Evolutionary conservation across 805 yeast species (phyloP), one percentile per base, ranked within the genome.

Genomic region (Brettanomyces anomalus): DNA sequence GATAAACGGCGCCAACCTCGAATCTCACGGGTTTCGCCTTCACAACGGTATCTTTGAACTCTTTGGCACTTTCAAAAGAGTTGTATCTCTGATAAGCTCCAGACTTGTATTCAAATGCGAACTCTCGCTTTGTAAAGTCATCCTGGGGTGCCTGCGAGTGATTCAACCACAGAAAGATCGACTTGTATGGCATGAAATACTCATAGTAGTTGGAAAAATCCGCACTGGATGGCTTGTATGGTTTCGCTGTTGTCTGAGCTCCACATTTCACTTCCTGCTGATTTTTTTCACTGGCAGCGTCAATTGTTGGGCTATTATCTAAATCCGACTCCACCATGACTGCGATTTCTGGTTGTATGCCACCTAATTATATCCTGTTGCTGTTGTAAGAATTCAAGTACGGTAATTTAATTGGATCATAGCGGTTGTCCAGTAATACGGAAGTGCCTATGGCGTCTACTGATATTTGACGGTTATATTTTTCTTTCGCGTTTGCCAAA

Each of bases 51-150:
- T 72, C 66, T 55, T 84, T 85, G 64, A 93, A 86, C 38, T 85
- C 95, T 36, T 77, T 84, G 18, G 68, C 70, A 3, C 74, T 66
- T 1, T 65, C 63, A 52, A 73, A 93, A 1, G 96, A 84, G 55
- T 82, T 83, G 65, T 89, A 90, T 51, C 98, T 82, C 51, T 85
- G 83, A 58, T 90, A 93, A 1, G 88, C 93, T 14, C 94, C 97
- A 26, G 85, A 77, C 49, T 83, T 72, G 54, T 82, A 79, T 46
- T 90, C 96, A 68, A 83, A 87, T 2, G 98, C 97, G 58, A 93
- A 81, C 60, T 93, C 98, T 50, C 98, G 74, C 74, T 85, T 78
- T 16, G 86, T 76, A 64, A 90, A 89, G 57, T 85, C 93, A 18
- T 73, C 66, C 16, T 77, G 71, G 7, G 93, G 82, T 37, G 74